These are phyloP conservation scores for Lobosporangium transversale DNA, from an alignment of 192 early-diverging fungal genomes.

Conservation along the genomic window DNA sequence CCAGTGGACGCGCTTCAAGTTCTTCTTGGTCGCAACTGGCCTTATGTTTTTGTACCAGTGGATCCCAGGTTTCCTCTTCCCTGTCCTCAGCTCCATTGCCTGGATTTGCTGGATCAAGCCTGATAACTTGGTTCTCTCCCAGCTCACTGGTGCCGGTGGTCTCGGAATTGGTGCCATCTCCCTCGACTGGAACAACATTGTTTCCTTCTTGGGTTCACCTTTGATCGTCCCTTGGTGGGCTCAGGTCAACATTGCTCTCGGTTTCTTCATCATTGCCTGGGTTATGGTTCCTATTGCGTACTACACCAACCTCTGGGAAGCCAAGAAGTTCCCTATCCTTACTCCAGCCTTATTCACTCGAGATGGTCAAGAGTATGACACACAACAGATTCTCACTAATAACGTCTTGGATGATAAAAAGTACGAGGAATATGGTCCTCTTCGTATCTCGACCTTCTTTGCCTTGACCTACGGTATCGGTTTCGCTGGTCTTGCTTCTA, in stretches of 20 bases:
- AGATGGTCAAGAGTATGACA: slow-evolving; percentile 37
- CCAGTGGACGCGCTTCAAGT: slow-evolving; percentile 47
- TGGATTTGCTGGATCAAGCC: slow-evolving; percentile 46
- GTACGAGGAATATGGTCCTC: slow-evolving; percentile 59
- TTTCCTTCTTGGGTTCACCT: slow-evolving; percentile 50
- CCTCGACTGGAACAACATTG: slow-evolving; percentile 73
- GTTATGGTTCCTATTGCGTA: slow-evolving; percentile 73
- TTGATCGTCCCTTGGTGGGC: slow-evolving; percentile 62
- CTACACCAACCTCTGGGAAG: slow-evolving; percentile 68
- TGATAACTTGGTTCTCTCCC: slow-evolving; percentile 26
- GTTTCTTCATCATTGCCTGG: slow-evolving; percentile 73
- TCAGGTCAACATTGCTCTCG: slow-evolving; percentile 69
- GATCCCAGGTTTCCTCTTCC: slow-evolving; percentile 58
- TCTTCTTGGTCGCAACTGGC: slow-evolving; percentile 57
- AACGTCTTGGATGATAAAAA: slow-evolving; percentile 52
- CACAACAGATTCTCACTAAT: slow-evolving; percentile 22
- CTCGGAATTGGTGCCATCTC: slow-evolving; percentile 76
- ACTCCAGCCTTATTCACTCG: slow-evolving; percentile 45
- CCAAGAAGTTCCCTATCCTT: slow-evolving; percentile 53
- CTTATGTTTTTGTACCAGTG: slow-evolving; percentile 62
- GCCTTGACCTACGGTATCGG: slow-evolving; percentile 61
- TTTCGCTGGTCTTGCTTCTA: slow-evolving; percentile 64
- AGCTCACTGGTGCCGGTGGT: slow-evolving; percentile 65
- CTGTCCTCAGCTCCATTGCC: slow-evolving; percentile 42
- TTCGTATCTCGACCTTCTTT: slow-evolving; percentile 61